These are phyloP conservation scores for Sugiyamaella floridensis DNA, from an alignment of 805 yeast genomes.

Conservation along the genomic window DNA sequence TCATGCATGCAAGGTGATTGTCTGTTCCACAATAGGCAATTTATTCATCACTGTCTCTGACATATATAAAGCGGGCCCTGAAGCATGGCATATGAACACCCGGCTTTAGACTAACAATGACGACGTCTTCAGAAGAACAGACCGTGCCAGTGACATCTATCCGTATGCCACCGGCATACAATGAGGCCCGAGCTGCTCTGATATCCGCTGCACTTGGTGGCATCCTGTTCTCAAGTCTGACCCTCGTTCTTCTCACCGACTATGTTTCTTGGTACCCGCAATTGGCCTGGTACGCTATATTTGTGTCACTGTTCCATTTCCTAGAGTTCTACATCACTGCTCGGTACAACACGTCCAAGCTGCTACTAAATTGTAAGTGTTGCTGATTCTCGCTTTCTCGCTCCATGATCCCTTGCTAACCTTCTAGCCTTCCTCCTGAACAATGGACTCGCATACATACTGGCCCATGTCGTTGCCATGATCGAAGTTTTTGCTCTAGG, in stretches of 20 bases:
- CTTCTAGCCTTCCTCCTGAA: slow-evolving; percentile 47
- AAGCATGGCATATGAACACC: too few relatives aligned
- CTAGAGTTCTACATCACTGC: slow-evolving; percentile 81
- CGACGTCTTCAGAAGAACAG: too few relatives aligned
- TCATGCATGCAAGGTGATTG: neutral
- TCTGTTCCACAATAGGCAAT: neutral
- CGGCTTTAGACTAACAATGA: too few relatives aligned
- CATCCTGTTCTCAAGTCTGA: slow-evolving; percentile 16
- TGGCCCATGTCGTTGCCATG: slow-evolving; percentile 52
- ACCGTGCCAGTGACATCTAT: too few relatives aligned
- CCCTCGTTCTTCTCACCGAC: slow-evolving; percentile 3
- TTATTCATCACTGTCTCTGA: too few relatives aligned
- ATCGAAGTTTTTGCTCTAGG: slow-evolving; percentile 37
- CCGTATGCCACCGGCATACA: neutral
- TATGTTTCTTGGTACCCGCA: slow-evolving; percentile 18
- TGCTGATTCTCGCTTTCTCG: too few relatives aligned
- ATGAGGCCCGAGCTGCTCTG: slow-evolving; percentile 25
- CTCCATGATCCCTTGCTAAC: neutral
- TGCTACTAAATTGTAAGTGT: slow-evolving; percentile 48
- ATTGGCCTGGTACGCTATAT: slow-evolving; percentile 43
- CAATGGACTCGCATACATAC: slow-evolving; percentile 52
- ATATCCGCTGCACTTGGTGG: slow-evolving; percentile 28
- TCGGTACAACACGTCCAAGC: slow-evolving; percentile 56
- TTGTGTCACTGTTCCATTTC: slow-evolving; percentile 63
- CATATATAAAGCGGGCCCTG: too few relatives aligned